A percentile compares a stretch with the other conserved stretches of the same genome.
Evolutionary conservation across 2,329 filamentous ascomycete species (phyloP).

Genomic region (Nannizziopsis arthrosporioides): DNA sequence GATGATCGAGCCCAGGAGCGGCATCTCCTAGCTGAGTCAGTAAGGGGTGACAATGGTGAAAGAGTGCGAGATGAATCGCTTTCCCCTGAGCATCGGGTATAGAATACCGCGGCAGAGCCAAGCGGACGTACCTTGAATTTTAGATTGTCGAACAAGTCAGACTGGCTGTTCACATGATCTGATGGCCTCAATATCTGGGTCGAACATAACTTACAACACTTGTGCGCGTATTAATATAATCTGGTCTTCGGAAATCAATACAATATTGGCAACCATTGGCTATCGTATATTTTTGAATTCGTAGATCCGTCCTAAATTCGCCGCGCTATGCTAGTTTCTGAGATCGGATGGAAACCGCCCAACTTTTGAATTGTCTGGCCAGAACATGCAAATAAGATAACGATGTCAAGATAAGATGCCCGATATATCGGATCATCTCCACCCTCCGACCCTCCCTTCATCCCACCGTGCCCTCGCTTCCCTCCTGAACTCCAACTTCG

Average conservation of each 20-base stretch:
- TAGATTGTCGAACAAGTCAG: too few species aligned
- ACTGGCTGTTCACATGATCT: too few species aligned
- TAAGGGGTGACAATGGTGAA: not conserved
- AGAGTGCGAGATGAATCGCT: not conserved
- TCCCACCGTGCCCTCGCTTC: constrained; percentile 93
- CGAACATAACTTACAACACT: too few species aligned
- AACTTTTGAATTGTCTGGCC: not conserved
- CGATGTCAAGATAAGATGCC: not conserved
- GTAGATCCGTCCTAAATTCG: not conserved
- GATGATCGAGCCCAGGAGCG: not conserved
- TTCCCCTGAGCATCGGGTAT: too few species aligned
- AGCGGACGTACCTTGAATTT: too few species aligned
- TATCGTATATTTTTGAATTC: constrained; percentile 10
- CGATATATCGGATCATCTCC: constrained; percentile 48
- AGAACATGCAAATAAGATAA: constrained; percentile 1
- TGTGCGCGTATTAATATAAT: too few species aligned
- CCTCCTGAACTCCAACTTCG: constrained; percentile 63
- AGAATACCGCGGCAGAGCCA: too few species aligned
- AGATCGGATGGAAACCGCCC: constrained; percentile 9
- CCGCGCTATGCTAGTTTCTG: constrained; percentile 2
- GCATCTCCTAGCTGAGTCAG: not conserved
- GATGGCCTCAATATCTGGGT: too few species aligned
- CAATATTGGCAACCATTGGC: too few species aligned
- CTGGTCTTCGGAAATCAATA: too few species aligned
- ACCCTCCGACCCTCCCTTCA: constrained; percentile 86